Evolutionary conservation across 495 filamentous ascomycete genomes (phyloP), one percentile per base, ranked within the genome.

Genomic region (Sporormia fimetaria): DNA sequence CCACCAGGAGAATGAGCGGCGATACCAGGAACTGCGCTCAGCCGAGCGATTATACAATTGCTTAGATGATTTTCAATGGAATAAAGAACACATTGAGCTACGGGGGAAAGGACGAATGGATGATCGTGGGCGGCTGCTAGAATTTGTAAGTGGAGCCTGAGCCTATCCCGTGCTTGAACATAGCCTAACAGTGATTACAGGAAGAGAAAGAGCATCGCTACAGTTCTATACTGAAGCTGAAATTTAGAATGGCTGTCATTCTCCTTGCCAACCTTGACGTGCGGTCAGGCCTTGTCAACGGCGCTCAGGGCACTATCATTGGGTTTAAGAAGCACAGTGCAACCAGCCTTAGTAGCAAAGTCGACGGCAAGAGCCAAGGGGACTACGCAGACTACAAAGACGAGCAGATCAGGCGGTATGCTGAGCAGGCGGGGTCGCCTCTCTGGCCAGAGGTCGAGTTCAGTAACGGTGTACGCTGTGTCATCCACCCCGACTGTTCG

Each of bases 401-500:
- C 22, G 33, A 28, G 3, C 40, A 50, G 14, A 44, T 52, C 23
- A 44, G 47, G 24, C 33, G 49, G 15, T 52, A 28, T 41, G 42
- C 52, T 9, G 21, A 34, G 1, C 16, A 31, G 9, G 39, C 29
- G 8, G 20, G 26, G 8, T 21, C 42, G 28, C 52, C 39, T 11
- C 27, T 21, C 3, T 49, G 55, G 40, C 65, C 65, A 4, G 29
- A 63, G 16, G 64, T 68, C 3, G 23, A 33, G 4, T 68, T 68
- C 48, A 29, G 37, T 0, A 54, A 59, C 33, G 43, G 48, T 4
- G 22, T 44, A 1, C 37, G 14, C 3, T 49, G 58, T 9, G 61
- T 60, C 1, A 69, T 75, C 14, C 64, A 59, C 16, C 59, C 73
- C 0, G 54, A 70, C 4, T 74, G 69, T 53, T 59, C 59, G 4